Percentiles rank a stretch among this genome's conserved stretches.
These are phyloP conservation scores for Leptodermis oblonga DNA, from an alignment of 257 asterid genomes.

Conservation along the genomic window DNA sequence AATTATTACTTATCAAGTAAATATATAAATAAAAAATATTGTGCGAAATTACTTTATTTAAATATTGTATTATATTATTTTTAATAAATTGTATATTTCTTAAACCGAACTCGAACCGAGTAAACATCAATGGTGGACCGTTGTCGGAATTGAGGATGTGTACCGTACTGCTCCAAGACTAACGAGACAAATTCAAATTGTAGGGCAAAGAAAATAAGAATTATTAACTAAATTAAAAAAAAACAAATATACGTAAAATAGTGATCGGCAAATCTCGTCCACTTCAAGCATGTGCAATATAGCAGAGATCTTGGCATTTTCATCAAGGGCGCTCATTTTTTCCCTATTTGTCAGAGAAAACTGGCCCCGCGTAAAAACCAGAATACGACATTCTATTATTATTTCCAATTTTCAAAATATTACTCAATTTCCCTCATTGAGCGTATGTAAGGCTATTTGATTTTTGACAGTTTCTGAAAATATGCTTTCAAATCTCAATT, in stretches of 20 bases:
- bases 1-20: too few species aligned
- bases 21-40: too few species aligned
- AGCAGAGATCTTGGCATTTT: not conserved
- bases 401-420: too few species aligned
- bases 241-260: not conserved
- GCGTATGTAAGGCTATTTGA: too few species aligned
- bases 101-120: too few species aligned
- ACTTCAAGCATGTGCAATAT: not conserved
- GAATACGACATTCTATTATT: not conserved
- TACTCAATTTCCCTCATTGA: too few species aligned
- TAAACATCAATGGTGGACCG: too few species aligned
- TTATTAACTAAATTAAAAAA: not conserved
- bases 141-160: conserved; percentile 1
- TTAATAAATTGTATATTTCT: too few species aligned
- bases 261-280: not conserved
- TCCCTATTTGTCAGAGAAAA: not conserved
- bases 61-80: too few species aligned
- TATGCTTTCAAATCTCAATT: too few species aligned
- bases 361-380: not conserved
- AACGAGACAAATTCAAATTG: not conserved
- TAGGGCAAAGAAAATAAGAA: not conserved
- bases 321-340: not conserved
- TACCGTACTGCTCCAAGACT: not conserved
- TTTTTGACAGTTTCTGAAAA: too few species aligned
- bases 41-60: too few species aligned